Evolutionary conservation across 805 yeast genomes (phyloP), one percentile per base, ranked within the genome.

Genomic region (Hanseniaspora pseudoguilliermondii): DNA sequence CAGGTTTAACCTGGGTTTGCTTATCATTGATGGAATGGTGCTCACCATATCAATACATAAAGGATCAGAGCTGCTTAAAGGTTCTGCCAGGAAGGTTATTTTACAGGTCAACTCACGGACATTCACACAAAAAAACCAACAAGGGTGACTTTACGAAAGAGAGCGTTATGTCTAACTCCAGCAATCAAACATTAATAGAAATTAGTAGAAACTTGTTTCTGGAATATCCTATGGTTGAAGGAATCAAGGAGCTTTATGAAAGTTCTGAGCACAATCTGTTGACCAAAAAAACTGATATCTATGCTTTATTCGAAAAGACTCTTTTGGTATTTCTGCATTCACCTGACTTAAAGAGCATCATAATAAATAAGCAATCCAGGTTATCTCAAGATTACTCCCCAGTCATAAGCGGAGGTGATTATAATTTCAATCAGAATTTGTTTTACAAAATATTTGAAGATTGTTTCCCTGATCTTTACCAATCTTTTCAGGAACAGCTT

Each of bases 1-100:
- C 83, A 46, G 90, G 95, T 0, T 73, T 89, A 62, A 76, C 91
- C 2, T 89, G 96, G 96, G 79, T 86, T 20, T 96, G 96, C 0
- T 69, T 87, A 35, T 89, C 88, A 11, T 70, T 90, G 47, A 91
- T 95, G 0, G 95, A 88, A 66, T 89, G 95, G 95, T 76, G 81
- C 35, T 90, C 95, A 6, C 87, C 58, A 20, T 44, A 23, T 15
- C 25, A 44, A 16, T 23, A 46, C 29, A 42, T 43, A 3, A 16
- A 38, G 16, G 44, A 38, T 13, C 25, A 18, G 2, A 5, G 20
- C 11, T 21, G 36, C 7, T 35, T 53, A 25, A 46, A 46, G n/a
- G 57, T 55, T 21, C 36, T 55, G 7, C 57, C 57, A 2, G 57
- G 57, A 3, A 48, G 57, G 36, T 48, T 54, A 13, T 55, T 55